Conservation (phyloP, 2,329 filamentous ascomycete genomes). For the Capronia americana region DNA sequence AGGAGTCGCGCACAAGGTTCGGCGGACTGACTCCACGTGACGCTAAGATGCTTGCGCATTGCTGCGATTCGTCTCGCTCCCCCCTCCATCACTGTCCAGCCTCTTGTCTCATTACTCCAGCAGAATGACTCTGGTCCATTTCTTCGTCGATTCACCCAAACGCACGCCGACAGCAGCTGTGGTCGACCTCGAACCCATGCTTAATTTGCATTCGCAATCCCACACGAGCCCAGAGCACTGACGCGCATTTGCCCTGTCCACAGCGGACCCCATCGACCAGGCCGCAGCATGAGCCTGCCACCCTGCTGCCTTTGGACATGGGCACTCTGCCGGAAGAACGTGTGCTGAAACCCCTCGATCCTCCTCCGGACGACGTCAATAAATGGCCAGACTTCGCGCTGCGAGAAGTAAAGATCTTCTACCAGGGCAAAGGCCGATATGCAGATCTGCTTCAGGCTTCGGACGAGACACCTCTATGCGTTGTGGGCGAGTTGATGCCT, state of each 20-base stretch:
- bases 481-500: slow-evolving; percentile 59
- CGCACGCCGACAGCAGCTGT: background rate
- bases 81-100: slow-evolving; percentile 2
- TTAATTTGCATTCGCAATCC: background rate
- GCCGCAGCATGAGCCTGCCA: slow-evolving; percentile 33
- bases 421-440: slow-evolving; percentile 56
- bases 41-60: background rate
- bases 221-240: background rate
- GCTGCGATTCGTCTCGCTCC: background rate
- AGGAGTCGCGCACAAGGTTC: background rate
- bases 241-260: slow-evolving; percentile 5
- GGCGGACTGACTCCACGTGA: background rate
- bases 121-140: background rate
- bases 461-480: slow-evolving; percentile 60
- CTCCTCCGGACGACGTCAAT: slow-evolving; percentile 56
- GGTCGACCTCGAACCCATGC: background rate
- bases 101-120: slow-evolving; percentile 1
- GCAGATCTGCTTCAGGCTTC: slow-evolving; percentile 63
- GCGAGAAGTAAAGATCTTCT: slow-evolving; percentile 60
- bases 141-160: background rate
- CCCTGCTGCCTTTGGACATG: slow-evolving; percentile 31
- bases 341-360: slow-evolving; percentile 53
- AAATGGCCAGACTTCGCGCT: slow-evolving; percentile 67
- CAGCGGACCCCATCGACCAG: slow-evolving; percentile 16
- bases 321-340: slow-evolving; percentile 45